phyloP scores from a whole-genome alignment of 371 early-diverging fungal genomes.

The Dichotomocladium elegans region DNA sequence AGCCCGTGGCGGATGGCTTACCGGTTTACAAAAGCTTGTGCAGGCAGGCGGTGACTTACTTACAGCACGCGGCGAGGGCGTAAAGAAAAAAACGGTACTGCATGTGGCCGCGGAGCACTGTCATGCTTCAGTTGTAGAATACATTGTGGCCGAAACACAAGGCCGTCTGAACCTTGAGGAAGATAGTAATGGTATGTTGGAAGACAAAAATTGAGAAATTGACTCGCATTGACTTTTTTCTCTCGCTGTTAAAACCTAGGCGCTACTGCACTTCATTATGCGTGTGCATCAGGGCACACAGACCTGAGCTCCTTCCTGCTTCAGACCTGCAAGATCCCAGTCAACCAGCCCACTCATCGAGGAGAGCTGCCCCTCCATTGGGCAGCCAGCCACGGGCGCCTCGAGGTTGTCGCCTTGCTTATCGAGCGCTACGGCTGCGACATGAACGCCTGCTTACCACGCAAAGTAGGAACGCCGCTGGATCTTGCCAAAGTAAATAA shows the following conservation, averaged over 20 bases:
- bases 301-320: conserved; percentile 29
- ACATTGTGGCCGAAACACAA: conserved; percentile 29
- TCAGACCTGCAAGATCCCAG: conserved; percentile 27
- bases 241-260: conserved; percentile 11
- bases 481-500: conserved; percentile 33
- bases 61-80: conserved; percentile 34
- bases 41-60: conserved; percentile 37
- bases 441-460: conserved; percentile 31
- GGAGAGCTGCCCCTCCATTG: conserved; percentile 39
- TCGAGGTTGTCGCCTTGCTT: conserved; percentile 34
- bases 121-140: conserved; percentile 30
- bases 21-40: conserved; percentile 31
- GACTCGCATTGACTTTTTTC: no score
- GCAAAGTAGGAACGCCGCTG: conserved; percentile 32
- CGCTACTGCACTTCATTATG: conserved; percentile 41
- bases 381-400: conserved; percentile 36
- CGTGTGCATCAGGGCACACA: conserved; percentile 39
- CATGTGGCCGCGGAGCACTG: conserved; percentile 40
- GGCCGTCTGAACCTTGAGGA: conserved; percentile 30
- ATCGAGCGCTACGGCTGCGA: conserved; percentile 40
- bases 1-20: conserved; percentile 34
- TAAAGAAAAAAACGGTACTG: conserved; percentile 30
- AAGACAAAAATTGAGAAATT: no score
- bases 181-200: conserved; percentile 26
- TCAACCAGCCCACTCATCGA: conserved; percentile 23